A percentile compares a stretch with the other conserved stretches of the same genome.
phyloP scores from a whole-genome alignment of 495 filamentous ascomycete species.

The Aspergillus diversus region DNA sequence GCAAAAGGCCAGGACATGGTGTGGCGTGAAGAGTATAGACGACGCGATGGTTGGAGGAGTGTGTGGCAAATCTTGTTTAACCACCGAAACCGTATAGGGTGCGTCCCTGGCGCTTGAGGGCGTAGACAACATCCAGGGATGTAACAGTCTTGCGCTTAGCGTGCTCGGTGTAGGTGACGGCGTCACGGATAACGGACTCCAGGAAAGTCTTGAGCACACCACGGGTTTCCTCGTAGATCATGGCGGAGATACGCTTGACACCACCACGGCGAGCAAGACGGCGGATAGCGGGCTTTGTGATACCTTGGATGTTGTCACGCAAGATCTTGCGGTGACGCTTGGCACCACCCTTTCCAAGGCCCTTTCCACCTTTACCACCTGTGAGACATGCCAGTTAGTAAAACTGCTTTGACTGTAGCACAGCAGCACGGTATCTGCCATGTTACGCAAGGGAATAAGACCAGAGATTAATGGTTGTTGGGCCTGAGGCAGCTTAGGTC shows the following conservation, averaged over 20 bases:
- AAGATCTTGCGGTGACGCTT: constrained; percentile 99
- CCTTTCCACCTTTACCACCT: constrained; percentile 92
- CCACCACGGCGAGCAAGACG: constrained; percentile 65
- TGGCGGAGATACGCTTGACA: constrained; percentile 70
- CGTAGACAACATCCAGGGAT: constrained; percentile 93
- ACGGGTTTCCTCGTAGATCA: constrained; percentile 73
- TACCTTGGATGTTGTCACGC: constrained; percentile 97
- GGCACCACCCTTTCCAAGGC: constrained; percentile 89
- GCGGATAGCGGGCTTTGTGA: constrained; percentile 73
- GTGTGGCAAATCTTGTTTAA: constrained; percentile 52
- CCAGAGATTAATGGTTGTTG: constrained; percentile 2
- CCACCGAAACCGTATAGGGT: constrained; percentile 99
- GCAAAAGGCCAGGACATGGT: background rate
- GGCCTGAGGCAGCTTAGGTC: constrained; percentile 16
- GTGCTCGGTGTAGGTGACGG: constrained; percentile 97
- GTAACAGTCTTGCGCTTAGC: constrained; percentile 98
- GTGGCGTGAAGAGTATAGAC: background rate
- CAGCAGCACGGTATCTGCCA: no score
- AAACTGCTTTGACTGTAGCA: no score
- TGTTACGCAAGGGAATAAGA: background rate
- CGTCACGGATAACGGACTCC: constrained; percentile 78
- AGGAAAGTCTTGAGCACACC: constrained; percentile 71
- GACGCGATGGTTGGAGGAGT: background rate
- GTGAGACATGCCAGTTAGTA: constrained; percentile 10
- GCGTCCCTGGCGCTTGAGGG: constrained; percentile 92